These are phyloP conservation scores for Diaporthe velutina DNA, from an alignment of 2,329 filamentous ascomycete species.

Conservation along the genomic window DNA sequence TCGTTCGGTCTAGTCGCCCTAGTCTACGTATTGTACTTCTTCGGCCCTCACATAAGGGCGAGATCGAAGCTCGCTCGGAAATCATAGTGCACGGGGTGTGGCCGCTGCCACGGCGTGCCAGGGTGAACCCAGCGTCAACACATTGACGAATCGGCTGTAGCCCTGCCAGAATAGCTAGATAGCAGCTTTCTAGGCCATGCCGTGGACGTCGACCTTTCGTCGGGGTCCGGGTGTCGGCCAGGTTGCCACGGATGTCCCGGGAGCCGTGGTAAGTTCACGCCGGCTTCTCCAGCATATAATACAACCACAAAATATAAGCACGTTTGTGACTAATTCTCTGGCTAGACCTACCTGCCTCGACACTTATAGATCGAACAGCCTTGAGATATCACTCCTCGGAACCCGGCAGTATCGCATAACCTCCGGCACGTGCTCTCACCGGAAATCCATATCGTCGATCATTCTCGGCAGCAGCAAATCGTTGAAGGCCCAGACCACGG, in stretches of 20 bases:
- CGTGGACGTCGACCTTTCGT: not conserved
- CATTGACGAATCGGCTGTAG: not conserved
- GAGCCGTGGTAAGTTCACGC: not conserved
- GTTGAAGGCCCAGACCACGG: slow-evolving; percentile 52
- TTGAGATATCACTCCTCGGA: not conserved
- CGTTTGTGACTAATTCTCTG: not conserved
- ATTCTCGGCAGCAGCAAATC: slow-evolving; percentile 44
- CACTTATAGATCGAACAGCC: not conserved
- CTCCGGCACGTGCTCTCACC: not conserved
- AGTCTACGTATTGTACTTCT: slow-evolving; percentile 57
- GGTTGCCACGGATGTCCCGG: not conserved
- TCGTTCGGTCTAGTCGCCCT: slow-evolving; percentile 54
- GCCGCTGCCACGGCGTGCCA: not conserved
- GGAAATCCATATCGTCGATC: slow-evolving; percentile 33
- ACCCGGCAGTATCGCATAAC: not conserved
- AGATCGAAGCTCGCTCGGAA: slow-evolving; percentile 52
- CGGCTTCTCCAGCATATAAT: not conserved
- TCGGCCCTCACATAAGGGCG: slow-evolving; percentile 49
- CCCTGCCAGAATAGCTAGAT: slow-evolving; percentile 2
- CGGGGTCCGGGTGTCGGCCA: not conserved
- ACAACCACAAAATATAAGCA: not conserved
- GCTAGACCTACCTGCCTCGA: not conserved
- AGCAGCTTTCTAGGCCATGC: slow-evolving; percentile 4
- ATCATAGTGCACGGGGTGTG: slow-evolving; percentile 14
- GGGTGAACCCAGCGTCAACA: not conserved